phyloP scores from a whole-genome alignment of 352 stramenopile species.

The Globisporangium takayamanum region DNA sequence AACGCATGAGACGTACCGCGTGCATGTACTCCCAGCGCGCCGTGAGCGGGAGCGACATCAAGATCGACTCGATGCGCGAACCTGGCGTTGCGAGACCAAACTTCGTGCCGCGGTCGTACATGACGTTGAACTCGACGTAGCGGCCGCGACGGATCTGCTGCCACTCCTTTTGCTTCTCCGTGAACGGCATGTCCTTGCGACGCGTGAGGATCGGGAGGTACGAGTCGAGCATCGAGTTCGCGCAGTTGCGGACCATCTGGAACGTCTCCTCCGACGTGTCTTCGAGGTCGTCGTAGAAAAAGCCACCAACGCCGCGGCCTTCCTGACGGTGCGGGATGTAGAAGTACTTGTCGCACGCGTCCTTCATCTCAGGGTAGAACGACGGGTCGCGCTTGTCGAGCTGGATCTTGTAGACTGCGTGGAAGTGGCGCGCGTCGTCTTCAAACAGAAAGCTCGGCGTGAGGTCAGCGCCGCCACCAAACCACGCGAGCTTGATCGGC shows the following conservation, averaged over 20 bases:
- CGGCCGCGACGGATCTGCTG: conserved; percentile 94
- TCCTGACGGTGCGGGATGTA: conserved; percentile 95
- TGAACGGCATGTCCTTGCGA: conserved; percentile 95
- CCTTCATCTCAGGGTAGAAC: conserved; percentile 95
- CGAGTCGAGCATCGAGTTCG: conserved; percentile 85
- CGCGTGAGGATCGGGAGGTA: conserved; percentile 95
- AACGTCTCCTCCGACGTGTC: conserved; percentile 89
- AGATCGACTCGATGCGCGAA: conserved; percentile 96
- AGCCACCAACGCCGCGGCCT: conserved; percentile 93
- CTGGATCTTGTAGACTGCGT: conserved; percentile 94
- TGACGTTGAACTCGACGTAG: conserved; percentile 99
- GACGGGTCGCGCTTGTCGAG: conserved; percentile 91
- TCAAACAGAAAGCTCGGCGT: conserved; percentile 96
- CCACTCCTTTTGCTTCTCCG: conserved; percentile 95
- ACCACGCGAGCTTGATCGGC: conserved; percentile 87
- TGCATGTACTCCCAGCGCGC: conserved; percentile 96
- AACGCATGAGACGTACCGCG: conserved; percentile 20
- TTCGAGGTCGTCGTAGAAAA: conserved; percentile 98
- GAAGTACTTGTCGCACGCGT: conserved; percentile 97
- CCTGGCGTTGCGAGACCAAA: conserved; percentile 96
- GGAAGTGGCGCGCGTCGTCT: conserved; percentile 96
- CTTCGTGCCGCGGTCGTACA: conserved; percentile 98
- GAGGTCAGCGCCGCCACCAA: conserved; percentile 95
- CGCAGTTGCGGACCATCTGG: conserved; percentile 69
- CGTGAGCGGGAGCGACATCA: conserved; percentile 97